Percentiles rank a stretch among this genome's conserved stretches.
phyloP scores from a whole-genome alignment of 2,329 filamentous ascomycete species.

The Leptosphaerulina australis region DNA sequence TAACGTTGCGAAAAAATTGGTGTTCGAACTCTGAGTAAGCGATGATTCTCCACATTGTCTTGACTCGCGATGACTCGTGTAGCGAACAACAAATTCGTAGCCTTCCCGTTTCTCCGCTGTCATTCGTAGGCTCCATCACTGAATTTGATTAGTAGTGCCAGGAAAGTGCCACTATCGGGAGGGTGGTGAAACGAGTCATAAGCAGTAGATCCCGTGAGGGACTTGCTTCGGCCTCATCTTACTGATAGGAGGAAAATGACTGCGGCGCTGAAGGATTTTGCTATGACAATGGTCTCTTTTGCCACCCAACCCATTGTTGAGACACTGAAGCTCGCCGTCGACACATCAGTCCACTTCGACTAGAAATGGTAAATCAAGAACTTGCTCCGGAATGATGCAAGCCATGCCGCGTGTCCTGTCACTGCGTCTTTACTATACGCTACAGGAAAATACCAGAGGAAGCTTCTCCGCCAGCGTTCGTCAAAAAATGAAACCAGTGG shows the following conservation, averaged over 20 bases:
- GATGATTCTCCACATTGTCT: background rate
- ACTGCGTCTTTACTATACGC: background rate
- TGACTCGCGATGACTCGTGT: constrained; percentile 10
- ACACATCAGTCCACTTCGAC: background rate
- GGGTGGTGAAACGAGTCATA: background rate
- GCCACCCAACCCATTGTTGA: background rate
- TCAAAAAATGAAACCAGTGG: background rate
- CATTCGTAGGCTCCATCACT: background rate
- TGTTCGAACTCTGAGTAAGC: background rate
- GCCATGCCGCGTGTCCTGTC: background rate
- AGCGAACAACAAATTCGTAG: background rate
- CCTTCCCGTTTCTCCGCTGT: constrained; percentile 8
- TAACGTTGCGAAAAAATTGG: background rate
- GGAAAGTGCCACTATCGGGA: constrained; percentile 1
- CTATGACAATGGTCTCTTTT: background rate
- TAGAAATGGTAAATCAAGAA: background rate
- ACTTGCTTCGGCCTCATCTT: background rate
- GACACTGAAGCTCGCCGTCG: background rate
- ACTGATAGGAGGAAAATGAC: background rate
- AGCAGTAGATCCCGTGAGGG: background rate
- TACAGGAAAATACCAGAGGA: background rate
- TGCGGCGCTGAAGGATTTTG: background rate
- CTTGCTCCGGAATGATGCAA: background rate
- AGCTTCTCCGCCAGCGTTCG: background rate
- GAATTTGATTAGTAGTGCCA: constrained; percentile 3